phyloP scores from a whole-genome alignment of 352 stramenopile genomes.

The Pythium insidiosum region DNA sequence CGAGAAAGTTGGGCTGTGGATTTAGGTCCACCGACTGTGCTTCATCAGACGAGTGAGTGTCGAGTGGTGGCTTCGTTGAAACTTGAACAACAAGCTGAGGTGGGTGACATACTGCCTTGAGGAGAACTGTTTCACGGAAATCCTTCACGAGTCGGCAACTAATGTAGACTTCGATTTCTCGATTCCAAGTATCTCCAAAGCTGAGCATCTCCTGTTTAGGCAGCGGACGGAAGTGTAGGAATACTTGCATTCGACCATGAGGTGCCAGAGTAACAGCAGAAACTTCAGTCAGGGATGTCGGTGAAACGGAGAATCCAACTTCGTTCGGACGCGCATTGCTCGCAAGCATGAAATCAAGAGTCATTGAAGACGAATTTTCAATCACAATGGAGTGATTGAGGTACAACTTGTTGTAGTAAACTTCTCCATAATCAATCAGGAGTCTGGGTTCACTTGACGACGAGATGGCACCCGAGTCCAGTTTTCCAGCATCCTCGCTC shows the following conservation, averaged over 20 bases:
- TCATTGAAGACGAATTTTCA: conserved; percentile 79
- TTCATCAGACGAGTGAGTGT: background rate
- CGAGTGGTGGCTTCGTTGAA: conserved; percentile 26
- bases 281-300: conserved; percentile 79
- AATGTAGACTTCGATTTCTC: conserved; percentile 83
- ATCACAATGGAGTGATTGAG: conserved; percentile 88
- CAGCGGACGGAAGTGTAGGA: conserved; percentile 80
- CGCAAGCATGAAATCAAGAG: conserved; percentile 81
- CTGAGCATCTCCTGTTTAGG: conserved; percentile 21
- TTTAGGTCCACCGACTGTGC: conserved; percentile 1
- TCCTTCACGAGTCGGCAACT: conserved; percentile 85
- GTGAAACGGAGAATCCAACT: conserved; percentile 77
- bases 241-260: conserved; percentile 71
- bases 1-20: conserved; percentile 67
- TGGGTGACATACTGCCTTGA: conserved; percentile 70
- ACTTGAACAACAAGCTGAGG: conserved; percentile 74
- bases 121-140: conserved; percentile 77
- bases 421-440: conserved; percentile 78
- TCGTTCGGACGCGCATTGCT: conserved; percentile 74
- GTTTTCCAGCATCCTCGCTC: conserved; percentile 28
- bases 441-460: conserved; percentile 10
- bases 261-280: conserved; percentile 64
- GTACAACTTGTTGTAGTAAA: conserved; percentile 87
- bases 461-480: background rate
- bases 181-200: conserved; percentile 51